A percentile compares a stretch with the other conserved stretches of the same genome.
These are phyloP conservation scores for Leishmania amazonensis DNA, from an alignment of 208 protist species.

Conservation along the genomic window DNA sequence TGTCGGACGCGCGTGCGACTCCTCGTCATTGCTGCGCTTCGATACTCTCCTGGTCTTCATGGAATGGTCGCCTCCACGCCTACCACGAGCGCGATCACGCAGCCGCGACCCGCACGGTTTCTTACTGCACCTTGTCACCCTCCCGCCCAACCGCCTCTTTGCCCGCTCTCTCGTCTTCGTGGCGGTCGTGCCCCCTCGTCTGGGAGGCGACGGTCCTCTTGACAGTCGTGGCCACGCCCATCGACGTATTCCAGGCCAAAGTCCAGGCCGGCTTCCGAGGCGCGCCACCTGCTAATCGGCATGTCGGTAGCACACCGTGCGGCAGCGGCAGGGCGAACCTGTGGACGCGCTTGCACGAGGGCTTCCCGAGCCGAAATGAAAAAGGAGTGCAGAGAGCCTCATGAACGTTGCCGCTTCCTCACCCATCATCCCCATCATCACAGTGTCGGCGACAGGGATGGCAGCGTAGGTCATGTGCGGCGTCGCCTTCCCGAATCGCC, in stretches of 20 bases:
- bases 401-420: constrained; percentile 43
- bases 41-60: not conserved
- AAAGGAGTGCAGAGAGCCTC: constrained; percentile 3
- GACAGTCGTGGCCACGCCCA: constrained; percentile 35
- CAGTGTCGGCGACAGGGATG: constrained; percentile 26
- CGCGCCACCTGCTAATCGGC: constrained; percentile 34
- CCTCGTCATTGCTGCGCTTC: not conserved
- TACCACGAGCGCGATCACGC: not conserved
- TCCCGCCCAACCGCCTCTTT: not conserved
- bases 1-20: not conserved
- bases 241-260: constrained; percentile 33
- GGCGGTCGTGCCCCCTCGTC: constrained; percentile 23
- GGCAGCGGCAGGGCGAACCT: constrained; percentile 16
- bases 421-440: constrained; percentile 47
- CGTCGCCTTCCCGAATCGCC: constrained; percentile 11
- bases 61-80: not conserved
- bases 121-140: not conserved
- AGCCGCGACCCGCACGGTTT: not conserved
- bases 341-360: constrained; percentile 19
- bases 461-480: constrained; percentile 26
- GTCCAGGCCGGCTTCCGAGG: not conserved
- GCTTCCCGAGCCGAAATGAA: constrained; percentile 16
- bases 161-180: constrained; percentile 2
- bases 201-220: constrained; percentile 38
- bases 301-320: constrained; percentile 33